Percentiles rank a stretch among this genome's conserved stretches.
Evolutionary conservation across 805 yeast genomes (phyloP).

Genomic region (Cyberlindnera xishuangbannaensis): DNA sequence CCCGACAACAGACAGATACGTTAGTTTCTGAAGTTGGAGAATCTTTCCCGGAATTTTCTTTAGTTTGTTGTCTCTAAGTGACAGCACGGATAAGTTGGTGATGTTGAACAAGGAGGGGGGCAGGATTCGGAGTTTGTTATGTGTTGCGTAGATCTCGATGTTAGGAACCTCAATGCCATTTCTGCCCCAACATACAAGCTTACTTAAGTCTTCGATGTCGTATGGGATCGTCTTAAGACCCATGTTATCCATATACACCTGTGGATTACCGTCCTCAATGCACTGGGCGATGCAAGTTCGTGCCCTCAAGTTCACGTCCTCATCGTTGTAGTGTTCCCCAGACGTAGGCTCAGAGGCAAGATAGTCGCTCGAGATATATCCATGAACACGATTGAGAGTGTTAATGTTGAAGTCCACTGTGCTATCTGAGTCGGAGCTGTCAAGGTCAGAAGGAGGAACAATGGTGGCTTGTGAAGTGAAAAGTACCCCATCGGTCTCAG

Average conservation of each 20-base stretch:
- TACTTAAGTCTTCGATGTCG: constrained; percentile 51
- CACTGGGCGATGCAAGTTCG: constrained; percentile 36
- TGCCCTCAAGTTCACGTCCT: constrained; percentile 26
- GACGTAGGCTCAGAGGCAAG: constrained; percentile 13
- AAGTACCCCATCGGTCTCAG: constrained; percentile 2
- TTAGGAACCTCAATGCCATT: constrained; percentile 30
- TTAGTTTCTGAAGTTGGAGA: constrained; percentile 34
- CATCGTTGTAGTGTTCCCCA: constrained; percentile 18
- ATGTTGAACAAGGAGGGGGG: constrained; percentile 48
- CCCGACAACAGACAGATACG: constrained; percentile 46
- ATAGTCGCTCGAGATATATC: constrained; percentile 21
- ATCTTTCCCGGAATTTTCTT: constrained; percentile 44
- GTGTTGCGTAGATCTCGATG: constrained; percentile 44
- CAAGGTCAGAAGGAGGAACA: constrained; percentile 6
- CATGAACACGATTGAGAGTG: constrained; percentile 18
- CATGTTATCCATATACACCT: constrained; percentile 42
- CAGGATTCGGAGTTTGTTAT: constrained; percentile 42
- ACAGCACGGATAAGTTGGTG: constrained; percentile 43
- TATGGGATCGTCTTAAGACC: constrained; percentile 47
- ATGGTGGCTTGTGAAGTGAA: constrained; percentile 23
- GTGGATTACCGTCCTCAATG: constrained; percentile 42
- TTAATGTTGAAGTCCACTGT: constrained; percentile 24
- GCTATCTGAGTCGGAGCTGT: constrained; percentile 12
- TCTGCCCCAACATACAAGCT: constrained; percentile 41
- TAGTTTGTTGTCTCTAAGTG: constrained; percentile 45